These are phyloP conservation scores for Trichoderma oligosporum DNA, from an alignment of 2,329 filamentous ascomycete genomes.

Conservation along the genomic window DNA sequence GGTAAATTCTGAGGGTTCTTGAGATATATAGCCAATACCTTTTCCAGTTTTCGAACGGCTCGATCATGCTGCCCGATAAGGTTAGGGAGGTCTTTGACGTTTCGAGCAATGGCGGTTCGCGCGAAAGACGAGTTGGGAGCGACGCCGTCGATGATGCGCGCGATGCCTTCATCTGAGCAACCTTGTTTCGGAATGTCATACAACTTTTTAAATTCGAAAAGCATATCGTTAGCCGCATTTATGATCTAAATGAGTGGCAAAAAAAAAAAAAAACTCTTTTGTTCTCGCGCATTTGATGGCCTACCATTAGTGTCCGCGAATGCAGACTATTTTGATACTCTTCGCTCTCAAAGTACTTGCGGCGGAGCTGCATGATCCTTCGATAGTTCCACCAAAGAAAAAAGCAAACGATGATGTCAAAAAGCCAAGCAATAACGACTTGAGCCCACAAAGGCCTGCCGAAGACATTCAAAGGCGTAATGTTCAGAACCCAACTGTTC, in stretches of 20 bases:
- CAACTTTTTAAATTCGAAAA: slow-evolving; percentile 47
- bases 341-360: slow-evolving; percentile 75
- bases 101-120: slow-evolving; percentile 78
- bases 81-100: slow-evolving; percentile 83
- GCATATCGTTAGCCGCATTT: slow-evolving; percentile 17
- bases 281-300: slow-evolving; percentile 21
- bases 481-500: slow-evolving; percentile 49
- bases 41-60: slow-evolving; percentile 76
- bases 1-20: slow-evolving; percentile 82
- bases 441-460: slow-evolving; percentile 55
- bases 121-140: slow-evolving; percentile 76
- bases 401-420: slow-evolving; percentile 69
- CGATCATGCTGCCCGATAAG: slow-evolving; percentile 81
- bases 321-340: slow-evolving; percentile 89
- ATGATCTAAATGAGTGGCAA: neutral
- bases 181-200: slow-evolving; percentile 78
- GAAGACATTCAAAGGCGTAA: slow-evolving; percentile 57
- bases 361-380: slow-evolving; percentile 65
- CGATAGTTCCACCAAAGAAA: slow-evolving; percentile 92
- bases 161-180: slow-evolving; percentile 80
- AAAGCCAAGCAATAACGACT: slow-evolving; percentile 58
- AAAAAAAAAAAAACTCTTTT: neutral
- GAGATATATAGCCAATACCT: slow-evolving; percentile 81
- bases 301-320: slow-evolving; percentile 64
- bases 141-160: slow-evolving; percentile 75